A percentile compares a stretch with the other conserved stretches of the same genome.
These are phyloP conservation scores for Eremothecium coryli DNA, from an alignment of 1,139 yeast species.

Conservation along the genomic window DNA sequence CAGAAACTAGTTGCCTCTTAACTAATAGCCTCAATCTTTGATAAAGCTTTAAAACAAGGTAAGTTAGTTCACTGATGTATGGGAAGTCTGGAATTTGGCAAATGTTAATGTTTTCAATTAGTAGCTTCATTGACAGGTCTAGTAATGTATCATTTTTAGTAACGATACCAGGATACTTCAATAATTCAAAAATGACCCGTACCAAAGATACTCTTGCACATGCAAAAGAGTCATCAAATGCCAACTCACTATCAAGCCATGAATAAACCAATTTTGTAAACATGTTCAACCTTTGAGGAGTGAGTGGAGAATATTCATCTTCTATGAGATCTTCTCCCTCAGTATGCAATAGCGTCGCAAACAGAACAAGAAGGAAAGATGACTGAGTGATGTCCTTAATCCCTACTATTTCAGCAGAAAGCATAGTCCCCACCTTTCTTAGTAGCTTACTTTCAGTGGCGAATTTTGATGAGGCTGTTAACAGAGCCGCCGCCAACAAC, in stretches of 20 bases:
- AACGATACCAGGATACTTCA: conserved; percentile 15
- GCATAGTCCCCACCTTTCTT: conserved; percentile 48
- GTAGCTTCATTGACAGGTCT: conserved; percentile 28
- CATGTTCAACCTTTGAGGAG: conserved; percentile 56
- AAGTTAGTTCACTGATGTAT: conserved; percentile 36
- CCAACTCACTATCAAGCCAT: conserved; percentile 55
- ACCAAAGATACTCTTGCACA: conserved; percentile 45
- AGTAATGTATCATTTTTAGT: conserved; percentile 8
- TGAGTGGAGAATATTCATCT: conserved; percentile 34
- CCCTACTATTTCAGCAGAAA: conserved; percentile 61
- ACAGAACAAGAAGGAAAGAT: conserved; percentile 39
- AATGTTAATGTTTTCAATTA: conserved; percentile 45
- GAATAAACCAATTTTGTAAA: conserved; percentile 41
- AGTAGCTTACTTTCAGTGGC: conserved; percentile 31
- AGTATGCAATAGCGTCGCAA: conserved; percentile 39
- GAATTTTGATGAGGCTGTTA: conserved; percentile 35
- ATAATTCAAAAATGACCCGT: conserved; percentile 36
- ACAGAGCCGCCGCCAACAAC: conserved; percentile 34
- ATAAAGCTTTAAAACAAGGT: conserved; percentile 41
- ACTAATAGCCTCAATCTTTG: conserved; percentile 6
- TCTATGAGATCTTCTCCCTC: conserved; percentile 16
- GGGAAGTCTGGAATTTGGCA: conserved; percentile 36
- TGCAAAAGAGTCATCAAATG: conserved; percentile 48
- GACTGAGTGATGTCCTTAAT: conserved; percentile 39
- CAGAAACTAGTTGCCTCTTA: conserved; percentile 19